Conservation (phyloP, 805 yeast species). For the Sugiyamaella boreocaroliniensis region DNA sequence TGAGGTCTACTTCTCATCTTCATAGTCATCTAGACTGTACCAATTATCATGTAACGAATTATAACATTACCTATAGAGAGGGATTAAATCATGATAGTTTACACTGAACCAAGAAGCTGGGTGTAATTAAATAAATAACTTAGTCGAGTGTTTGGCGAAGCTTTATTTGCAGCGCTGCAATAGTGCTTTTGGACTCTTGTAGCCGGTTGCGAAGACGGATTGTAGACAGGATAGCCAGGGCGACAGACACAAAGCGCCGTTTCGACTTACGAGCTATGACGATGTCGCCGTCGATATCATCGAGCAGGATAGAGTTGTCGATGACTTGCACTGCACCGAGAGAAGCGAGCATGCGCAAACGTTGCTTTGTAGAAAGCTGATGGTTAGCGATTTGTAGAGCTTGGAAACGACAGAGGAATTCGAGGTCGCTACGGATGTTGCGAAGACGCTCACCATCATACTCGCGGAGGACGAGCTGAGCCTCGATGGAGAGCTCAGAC, state of each 20-base stretch:
- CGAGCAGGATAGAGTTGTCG: conserved; percentile 4
- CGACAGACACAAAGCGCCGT: conserved; percentile 3
- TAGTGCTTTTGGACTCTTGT: neutral
- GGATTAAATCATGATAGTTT: too few species aligned
- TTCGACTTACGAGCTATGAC: neutral
- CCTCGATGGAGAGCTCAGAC: neutral
- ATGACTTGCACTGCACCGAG: conserved; percentile 4
- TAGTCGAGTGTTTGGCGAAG: neutral
- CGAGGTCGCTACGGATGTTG: conserved; percentile 5
- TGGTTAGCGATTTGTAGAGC: conserved; percentile 4
- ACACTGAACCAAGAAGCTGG: too few species aligned
- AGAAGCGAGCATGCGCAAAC: conserved; percentile 4
- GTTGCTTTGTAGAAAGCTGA: conserved; percentile 1
- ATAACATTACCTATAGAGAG: neutral
- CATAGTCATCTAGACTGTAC: conserved; percentile 19
- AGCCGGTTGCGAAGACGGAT: conserved; percentile 4
- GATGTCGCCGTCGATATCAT: neutral
- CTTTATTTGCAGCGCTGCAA: neutral
- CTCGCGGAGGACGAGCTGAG: conserved; percentile 1
- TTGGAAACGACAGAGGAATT: conserved; percentile 6
- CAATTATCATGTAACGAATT: neutral
- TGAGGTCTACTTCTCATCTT: conserved; percentile 17
- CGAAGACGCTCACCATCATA: conserved; percentile 7
- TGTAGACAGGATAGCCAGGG: conserved; percentile 4
- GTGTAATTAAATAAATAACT: neutral